Evolutionary conservation across 2,329 filamentous ascomycete species (phyloP).

Genomic region (Scytalidium lignicola): DNA sequence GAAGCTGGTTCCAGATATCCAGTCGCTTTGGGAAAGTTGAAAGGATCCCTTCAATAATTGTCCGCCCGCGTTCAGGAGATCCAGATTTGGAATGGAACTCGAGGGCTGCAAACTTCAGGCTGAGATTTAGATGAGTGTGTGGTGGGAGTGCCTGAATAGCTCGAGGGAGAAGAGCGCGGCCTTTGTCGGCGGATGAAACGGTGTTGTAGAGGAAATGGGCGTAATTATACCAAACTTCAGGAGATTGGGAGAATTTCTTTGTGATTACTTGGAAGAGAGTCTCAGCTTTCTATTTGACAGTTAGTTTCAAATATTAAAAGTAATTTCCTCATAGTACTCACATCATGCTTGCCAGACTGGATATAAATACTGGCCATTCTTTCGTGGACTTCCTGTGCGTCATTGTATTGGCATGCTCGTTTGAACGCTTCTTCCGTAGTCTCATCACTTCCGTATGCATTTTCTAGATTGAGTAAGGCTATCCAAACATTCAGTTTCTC

Average conservation of each 20-base stretch:
- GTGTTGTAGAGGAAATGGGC: conserved; percentile 85
- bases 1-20: conserved; percentile 87
- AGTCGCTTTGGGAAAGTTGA: conserved; percentile 82
- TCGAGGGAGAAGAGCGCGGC: conserved; percentile 71
- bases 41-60: conserved; percentile 86
- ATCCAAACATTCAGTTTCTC: conserved; percentile 97
- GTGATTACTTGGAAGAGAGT: conserved; percentile 78
- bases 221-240: conserved; percentile 89
- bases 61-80: conserved; percentile 85
- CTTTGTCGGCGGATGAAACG: conserved; percentile 63
- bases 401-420: conserved; percentile 89
- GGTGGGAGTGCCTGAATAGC: conserved; percentile 77
- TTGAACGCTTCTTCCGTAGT: conserved; percentile 82
- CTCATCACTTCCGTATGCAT: conserved; percentile 80
- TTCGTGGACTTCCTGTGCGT: conserved; percentile 83
- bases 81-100: conserved; percentile 84
- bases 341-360: conserved; percentile 77
- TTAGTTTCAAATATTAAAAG: conserved; percentile 16
- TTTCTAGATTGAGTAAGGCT: conserved; percentile 89
- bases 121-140: conserved; percentile 62
- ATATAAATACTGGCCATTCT: conserved; percentile 92
- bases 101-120: conserved; percentile 82
- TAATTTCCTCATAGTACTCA: conserved; percentile 39
- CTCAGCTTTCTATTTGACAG: conserved; percentile 67
- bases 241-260: conserved; percentile 79